phyloP scores from a whole-genome alignment of 768 basidiomycete genomes.

The Leccinum olivaceopallidum region DNA sequence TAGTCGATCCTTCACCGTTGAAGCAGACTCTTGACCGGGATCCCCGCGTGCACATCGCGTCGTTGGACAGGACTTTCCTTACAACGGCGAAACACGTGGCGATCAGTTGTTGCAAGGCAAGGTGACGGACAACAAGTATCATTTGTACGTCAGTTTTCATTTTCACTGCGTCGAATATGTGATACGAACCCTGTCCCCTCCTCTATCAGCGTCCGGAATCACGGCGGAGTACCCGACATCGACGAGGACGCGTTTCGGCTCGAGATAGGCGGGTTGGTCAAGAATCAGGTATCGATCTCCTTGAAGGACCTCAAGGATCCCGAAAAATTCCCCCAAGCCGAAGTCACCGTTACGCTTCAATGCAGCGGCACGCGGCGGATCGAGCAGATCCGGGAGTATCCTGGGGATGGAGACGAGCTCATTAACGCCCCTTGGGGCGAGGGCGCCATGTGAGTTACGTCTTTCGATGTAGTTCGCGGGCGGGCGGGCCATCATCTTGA shows the following conservation, averaged over 20 bases:
- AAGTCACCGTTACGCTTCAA: conserved; percentile 55
- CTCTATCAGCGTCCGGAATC: conserved; percentile 48
- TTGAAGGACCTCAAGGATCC: conserved; percentile 51
- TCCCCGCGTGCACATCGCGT: not conserved
- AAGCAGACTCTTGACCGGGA: not conserved
- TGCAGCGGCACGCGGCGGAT: conserved; percentile 55
- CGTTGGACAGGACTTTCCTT: conserved; percentile 44
- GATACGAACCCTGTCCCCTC: not conserved
- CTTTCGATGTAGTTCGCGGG: not conserved
- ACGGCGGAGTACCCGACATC: conserved; percentile 53
- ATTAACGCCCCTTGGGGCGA: conserved; percentile 55
- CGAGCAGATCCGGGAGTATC: conserved; percentile 52
- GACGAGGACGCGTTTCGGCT: conserved; percentile 46
- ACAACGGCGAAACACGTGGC: conserved; percentile 53
- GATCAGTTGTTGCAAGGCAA: conserved; percentile 44
- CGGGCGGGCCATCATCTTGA: not conserved
- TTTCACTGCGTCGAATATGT: not conserved
- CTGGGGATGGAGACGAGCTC: conserved; percentile 55
- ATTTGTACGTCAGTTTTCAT: conserved; percentile 41
- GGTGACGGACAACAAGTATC: conserved; percentile 49
- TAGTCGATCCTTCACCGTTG: not conserved
- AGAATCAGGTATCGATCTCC: conserved; percentile 42
- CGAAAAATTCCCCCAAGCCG: conserved; percentile 31
- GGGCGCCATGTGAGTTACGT: conserved; percentile 45
- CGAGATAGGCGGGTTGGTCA: conserved; percentile 54